These are phyloP conservation scores for Chenopodium formosanum DNA, from an alignment of 148 eudicot genomes.

Conservation along the genomic window DNA sequence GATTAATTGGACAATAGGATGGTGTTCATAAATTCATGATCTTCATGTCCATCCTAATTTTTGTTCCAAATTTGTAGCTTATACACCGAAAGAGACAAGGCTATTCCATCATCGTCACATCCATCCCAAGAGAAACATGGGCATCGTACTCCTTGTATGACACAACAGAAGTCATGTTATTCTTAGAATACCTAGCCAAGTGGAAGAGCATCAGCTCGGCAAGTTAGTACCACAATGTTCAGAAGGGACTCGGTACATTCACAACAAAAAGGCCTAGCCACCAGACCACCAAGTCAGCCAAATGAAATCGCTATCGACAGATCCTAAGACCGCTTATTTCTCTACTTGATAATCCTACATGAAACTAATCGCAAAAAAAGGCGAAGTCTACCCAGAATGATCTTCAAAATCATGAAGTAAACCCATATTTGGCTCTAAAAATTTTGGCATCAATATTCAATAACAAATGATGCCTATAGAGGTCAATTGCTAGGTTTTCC, in stretches of 20 bases:
- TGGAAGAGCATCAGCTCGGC: constrained; percentile 33
- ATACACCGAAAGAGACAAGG: constrained; percentile 45
- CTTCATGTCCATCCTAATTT: background rate
- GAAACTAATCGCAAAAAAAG: background rate
- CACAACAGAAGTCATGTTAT: constrained; percentile 44
- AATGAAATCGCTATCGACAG: background rate
- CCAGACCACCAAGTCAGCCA: background rate
- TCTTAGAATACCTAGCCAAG: constrained; percentile 42
- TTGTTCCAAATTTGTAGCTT: constrained; percentile 25
- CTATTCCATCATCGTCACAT: constrained; percentile 48
- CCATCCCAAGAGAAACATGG: constrained; percentile 46
- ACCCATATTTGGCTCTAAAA: background rate
- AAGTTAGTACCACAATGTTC: background rate
- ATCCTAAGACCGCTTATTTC: background rate
- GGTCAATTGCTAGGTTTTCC: background rate
- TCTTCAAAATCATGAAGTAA: background rate
- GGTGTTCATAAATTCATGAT: background rate
- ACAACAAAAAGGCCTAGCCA: background rate
- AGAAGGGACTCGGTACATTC: background rate
- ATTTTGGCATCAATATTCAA: constrained; percentile 5
- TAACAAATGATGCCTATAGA: background rate
- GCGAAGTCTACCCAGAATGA: background rate
- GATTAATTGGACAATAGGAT: background rate
- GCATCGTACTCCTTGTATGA: constrained; percentile 45
- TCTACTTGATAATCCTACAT: background rate